These are phyloP conservation scores for Hortiboletus campestris DNA, from an alignment of 768 basidiomycete species.

Conservation along the genomic window DNA sequence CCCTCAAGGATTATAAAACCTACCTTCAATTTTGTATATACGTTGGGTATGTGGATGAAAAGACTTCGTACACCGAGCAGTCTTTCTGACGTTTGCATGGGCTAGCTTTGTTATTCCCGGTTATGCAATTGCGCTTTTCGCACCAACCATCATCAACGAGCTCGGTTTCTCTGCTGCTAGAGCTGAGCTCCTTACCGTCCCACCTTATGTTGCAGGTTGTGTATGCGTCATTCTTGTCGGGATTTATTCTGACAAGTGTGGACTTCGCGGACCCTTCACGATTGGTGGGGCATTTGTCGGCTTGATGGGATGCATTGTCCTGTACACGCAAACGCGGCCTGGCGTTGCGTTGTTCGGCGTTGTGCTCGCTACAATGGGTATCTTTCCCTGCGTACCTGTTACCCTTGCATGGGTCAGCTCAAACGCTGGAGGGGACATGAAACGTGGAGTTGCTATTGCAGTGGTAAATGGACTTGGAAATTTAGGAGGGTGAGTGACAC, in stretches of 20 bases:
- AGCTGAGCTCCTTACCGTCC: conserved; percentile 47
- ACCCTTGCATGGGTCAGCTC: conserved; percentile 51
- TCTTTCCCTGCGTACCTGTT: conserved; percentile 45
- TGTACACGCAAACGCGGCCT: conserved; percentile 34
- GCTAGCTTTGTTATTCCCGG: conserved; percentile 41
- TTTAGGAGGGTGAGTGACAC: conserved; percentile 44
- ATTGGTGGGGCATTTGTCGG: conserved; percentile 38
- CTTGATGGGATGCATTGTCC: conserved; percentile 47
- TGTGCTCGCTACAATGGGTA: conserved; percentile 47
- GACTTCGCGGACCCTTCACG: conserved; percentile 47
- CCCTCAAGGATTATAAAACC: conserved; percentile 44
- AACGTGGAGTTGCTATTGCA: conserved; percentile 48
- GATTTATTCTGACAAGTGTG: conserved; percentile 39
- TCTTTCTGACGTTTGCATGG: neutral
- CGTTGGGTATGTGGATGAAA: conserved; percentile 31
- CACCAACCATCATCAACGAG: conserved; percentile 45
- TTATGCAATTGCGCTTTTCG: conserved; percentile 46
- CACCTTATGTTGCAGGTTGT: conserved; percentile 45
- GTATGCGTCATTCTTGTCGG: conserved; percentile 39
- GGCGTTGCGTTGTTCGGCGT: conserved; percentile 39
- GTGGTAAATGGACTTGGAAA: conserved; percentile 56
- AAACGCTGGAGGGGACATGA: conserved; percentile 53
- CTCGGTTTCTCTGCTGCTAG: conserved; percentile 49
- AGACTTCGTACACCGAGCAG: neutral
- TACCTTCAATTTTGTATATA: conserved; percentile 34